Conservation (phyloP, 768 basidiomycete species). For the Infundibulicybe gibba region DNA sequence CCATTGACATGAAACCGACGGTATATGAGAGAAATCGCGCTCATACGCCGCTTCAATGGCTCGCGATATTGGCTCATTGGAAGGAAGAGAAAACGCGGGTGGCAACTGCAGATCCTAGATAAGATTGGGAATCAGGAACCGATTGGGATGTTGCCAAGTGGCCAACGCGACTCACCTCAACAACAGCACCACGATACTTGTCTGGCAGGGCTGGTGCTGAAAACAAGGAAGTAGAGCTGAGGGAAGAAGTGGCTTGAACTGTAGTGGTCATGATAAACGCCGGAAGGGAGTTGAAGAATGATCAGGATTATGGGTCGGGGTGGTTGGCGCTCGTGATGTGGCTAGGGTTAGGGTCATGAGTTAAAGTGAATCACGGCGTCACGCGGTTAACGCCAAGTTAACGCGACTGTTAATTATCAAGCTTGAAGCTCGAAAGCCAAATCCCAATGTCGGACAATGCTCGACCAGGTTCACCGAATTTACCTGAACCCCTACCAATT, state of each 20-base stretch:
- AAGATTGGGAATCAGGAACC: conserved; percentile 2
- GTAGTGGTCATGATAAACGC: too few species aligned
- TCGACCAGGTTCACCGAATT: not conserved
- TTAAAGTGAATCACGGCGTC: too few species aligned
- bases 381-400: too few species aligned
- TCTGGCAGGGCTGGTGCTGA: conserved; percentile 17
- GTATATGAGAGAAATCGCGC: conserved; percentile 91
- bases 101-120: conserved; percentile 73
- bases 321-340: too few species aligned
- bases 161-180: conserved; percentile 57
- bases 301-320: too few species aligned
- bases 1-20: conserved; percentile 41
- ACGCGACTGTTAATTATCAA: too few species aligned
- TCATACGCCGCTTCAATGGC: conserved; percentile 91
- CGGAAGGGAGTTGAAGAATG: not conserved
- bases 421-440: too few species aligned
- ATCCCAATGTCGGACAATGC: too few species aligned
- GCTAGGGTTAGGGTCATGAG: too few species aligned
- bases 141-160: not conserved
- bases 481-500: conserved; percentile 58
- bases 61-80: conserved; percentile 63
- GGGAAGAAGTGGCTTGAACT: not conserved
- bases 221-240: not conserved
- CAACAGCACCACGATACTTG: conserved; percentile 86
- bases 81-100: conserved; percentile 81